A percentile compares a stretch with the other conserved stretches of the same genome.
Evolutionary conservation across 257 asterid species (phyloP).

Genomic region (Solanum bulbocastanum): DNA sequence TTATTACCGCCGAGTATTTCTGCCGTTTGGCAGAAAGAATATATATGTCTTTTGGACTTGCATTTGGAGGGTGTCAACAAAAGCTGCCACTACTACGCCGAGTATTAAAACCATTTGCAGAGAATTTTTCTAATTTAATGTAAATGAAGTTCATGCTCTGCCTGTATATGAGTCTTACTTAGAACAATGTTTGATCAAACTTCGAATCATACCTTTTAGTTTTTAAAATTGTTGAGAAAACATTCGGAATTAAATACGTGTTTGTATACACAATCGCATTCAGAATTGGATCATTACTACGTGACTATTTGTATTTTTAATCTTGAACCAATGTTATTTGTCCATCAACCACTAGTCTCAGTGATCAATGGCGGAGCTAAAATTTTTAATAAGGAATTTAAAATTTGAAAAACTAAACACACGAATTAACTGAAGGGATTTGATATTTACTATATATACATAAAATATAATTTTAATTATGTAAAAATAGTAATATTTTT

Average conservation of each 20-base stretch:
- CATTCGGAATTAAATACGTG: neutral
- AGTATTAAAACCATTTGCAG: neutral
- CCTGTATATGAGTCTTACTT: neutral
- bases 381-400: too few species aligned
- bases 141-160: neutral
- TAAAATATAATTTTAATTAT: too few species aligned
- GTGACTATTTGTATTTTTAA: neutral
- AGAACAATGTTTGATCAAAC: neutral
- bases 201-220: too few species aligned
- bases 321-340: neutral
- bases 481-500: too few species aligned
- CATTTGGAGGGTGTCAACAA: neutral
- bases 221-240: neutral
- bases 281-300: neutral
- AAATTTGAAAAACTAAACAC: too few species aligned
- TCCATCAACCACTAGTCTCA: neutral
- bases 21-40: neutral
- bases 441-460: too few species aligned
- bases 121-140: neutral
- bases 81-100: neutral
- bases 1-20: neutral
- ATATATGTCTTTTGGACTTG: neutral
- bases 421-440: too few species aligned
- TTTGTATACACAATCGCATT: neutral
- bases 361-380: rapidly evolving